Percentiles rank a stretch among this genome's conserved stretches.
Conservation (phyloP, 768 basidiomycete genomes). For the Hydnomerulius pinastri region DNA sequence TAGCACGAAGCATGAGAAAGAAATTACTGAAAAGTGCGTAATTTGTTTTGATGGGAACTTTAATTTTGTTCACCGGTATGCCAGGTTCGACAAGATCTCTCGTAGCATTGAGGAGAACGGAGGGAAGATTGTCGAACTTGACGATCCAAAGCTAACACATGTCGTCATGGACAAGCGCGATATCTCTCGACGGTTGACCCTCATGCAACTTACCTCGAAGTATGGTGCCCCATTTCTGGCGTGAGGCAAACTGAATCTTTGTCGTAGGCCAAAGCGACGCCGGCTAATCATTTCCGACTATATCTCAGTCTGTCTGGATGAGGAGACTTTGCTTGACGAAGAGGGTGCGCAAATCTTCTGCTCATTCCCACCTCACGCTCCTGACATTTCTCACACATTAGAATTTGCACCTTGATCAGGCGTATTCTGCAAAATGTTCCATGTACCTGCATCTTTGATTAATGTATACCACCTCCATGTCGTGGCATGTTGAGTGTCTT, state of each 20-base stretch:
- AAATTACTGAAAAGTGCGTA: slow-evolving; percentile 55
- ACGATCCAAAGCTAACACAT: slow-evolving; percentile 84
- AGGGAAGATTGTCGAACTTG: slow-evolving; percentile 66
- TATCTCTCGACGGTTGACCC: slow-evolving; percentile 64
- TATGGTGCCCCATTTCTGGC: slow-evolving; percentile 35
- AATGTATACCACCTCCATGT: too few species aligned
- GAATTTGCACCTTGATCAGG: slow-evolving; percentile 28
- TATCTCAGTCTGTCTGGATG: slow-evolving; percentile 78
- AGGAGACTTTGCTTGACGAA: slow-evolving; percentile 81
- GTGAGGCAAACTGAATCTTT: slow-evolving; percentile 12
- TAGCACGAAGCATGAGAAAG: slow-evolving; percentile 52
- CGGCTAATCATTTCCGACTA: slow-evolving; percentile 79
- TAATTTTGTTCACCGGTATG: background rate
- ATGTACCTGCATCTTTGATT: background rate
- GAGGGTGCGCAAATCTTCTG: slow-evolving; percentile 48
- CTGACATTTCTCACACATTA: slow-evolving; percentile 11
- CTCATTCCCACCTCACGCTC: background rate
- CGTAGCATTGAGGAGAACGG: slow-evolving; percentile 66
- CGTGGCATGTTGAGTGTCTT: too few species aligned
- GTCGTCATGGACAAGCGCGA: slow-evolving; percentile 84
- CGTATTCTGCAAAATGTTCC: too few species aligned
- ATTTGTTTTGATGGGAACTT: background rate
- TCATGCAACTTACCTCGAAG: slow-evolving; percentile 74
- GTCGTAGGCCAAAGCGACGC: slow-evolving; percentile 72
- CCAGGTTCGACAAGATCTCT: slow-evolving; percentile 57